A percentile compares a stretch with the other conserved stretches of the same genome.
Evolutionary conservation across 208 protist genomes (phyloP).

Genomic region (Entamoeba moshkovskii): DNA sequence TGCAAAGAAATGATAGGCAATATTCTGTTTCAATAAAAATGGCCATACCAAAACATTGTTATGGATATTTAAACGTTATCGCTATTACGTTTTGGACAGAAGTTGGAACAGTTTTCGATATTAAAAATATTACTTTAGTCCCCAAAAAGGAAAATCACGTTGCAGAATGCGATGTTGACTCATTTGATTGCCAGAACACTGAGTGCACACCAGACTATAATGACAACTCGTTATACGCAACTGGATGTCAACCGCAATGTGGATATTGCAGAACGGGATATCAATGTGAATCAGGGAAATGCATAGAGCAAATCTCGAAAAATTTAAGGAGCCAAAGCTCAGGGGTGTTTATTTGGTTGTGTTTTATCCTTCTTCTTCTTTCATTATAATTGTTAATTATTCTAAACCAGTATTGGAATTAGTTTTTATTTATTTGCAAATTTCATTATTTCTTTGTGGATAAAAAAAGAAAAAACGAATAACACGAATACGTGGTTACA

Average conservation of each 20-base stretch:
- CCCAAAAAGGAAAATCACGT: background rate
- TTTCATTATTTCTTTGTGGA: no score
- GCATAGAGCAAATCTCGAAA: background rate
- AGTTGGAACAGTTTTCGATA: background rate
- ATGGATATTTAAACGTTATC: background rate
- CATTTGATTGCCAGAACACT: background rate
- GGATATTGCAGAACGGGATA: background rate
- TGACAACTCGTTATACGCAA: background rate
- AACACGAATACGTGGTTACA: no score
- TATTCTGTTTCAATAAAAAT: background rate
- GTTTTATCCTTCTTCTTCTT: no score
- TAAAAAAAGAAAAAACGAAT: no score
- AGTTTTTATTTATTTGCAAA: no score
- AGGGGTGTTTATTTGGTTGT: background rate
- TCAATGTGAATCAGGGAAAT: background rate
- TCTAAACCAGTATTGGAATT: no score
- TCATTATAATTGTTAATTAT: no score
- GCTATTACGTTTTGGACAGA: background rate
- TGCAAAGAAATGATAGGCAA: background rate
- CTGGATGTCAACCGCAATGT: background rate
- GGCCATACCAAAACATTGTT: background rate
- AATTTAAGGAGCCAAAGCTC: background rate
- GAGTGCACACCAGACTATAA: background rate
- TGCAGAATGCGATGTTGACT: background rate
- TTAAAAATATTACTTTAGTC: background rate